Base-by-base conservation (phyloP, 1,284 basidiomycete genomes). In the Leccinum brunneo-olivaceum region DNA sequence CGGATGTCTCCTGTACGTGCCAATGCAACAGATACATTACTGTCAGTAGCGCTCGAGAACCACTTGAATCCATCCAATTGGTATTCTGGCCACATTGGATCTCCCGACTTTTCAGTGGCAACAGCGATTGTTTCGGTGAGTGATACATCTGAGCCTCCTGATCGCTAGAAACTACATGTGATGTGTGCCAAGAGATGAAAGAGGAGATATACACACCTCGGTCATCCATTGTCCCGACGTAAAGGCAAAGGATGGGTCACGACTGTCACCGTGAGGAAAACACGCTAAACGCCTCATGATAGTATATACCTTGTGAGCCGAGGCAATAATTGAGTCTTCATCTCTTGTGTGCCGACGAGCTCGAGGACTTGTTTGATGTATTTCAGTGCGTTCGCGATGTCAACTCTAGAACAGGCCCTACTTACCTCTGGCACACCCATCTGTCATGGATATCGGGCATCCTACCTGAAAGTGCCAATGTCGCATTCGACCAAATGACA, bases 161-260 rank as follows among this genome's bases (percentile, higher is more conserved):
- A 74, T 18, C 81, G 75, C 77, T 87, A 53, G 29, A 14, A 12
- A 27, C 19, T 25, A 21, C 21, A 34, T 44, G 29, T 53, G 43
- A 42, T 28, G 5, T 23, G 28, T 29, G 5, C 39, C 34, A 15
- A 39, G 8, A 30, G 8, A 21, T 15, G n/a, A 15, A 12, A 33
- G 6, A 34, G 9, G 36, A 10, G 28, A 18, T 33, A 29, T 34
- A 30, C 64, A 18, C 47, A 74, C 81, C 67, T 87, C 84, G 2
- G 85, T 88, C 85, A 87, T 88, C 84, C 85, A 90, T 64, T 90
- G 86, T 0, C 87, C 88, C 8, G 84, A 76, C 0, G 81, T 84
- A 56, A 80, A 90, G 0, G 83, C 81, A 20, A 63, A 49, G 0
- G 64, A 54, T 1, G 84, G 76, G 58, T 89, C 76, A 5, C 78